These are phyloP conservation scores for Diutina siamensis DNA, from an alignment of 1,139 yeast species.

Conservation along the genomic window DNA sequence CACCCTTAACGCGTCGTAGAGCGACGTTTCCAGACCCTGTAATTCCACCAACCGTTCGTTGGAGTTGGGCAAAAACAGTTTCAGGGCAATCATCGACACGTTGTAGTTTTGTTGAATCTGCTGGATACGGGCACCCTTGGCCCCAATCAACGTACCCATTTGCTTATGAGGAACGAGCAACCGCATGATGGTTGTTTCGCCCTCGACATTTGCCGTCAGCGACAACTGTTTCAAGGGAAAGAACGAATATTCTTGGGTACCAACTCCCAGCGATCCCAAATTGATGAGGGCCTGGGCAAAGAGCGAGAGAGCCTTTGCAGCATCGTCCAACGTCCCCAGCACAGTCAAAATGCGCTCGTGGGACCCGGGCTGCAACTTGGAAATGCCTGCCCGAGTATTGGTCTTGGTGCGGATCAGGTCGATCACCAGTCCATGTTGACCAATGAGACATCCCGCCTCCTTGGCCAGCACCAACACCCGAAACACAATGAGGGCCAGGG, in stretches of 20 bases:
- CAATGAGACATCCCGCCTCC: conserved; percentile 88
- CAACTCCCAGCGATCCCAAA: conserved; percentile 11
- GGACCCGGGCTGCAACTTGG: conserved; percentile 71
- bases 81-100: conserved; percentile 81
- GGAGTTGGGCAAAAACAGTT: conserved; percentile 72
- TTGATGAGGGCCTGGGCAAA: conserved; percentile 53
- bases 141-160: conserved; percentile 86
- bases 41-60: conserved; percentile 83
- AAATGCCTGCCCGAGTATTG: conserved; percentile 80
- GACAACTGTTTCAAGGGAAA: conserved; percentile 56
- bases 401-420: conserved; percentile 69
- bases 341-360: conserved; percentile 79
- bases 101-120: conserved; percentile 58
- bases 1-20: conserved; percentile 46
- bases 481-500: conserved; percentile 10
- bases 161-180: conserved; percentile 75
- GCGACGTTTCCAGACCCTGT: conserved; percentile 65
- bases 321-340: conserved; percentile 65
- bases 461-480: conserved; percentile 72
- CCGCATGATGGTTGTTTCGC: conserved; percentile 49
- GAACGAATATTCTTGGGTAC: conserved; percentile 26
- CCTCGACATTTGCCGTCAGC: conserved; percentile 37
- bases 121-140: conserved; percentile 74
- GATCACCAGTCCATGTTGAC: conserved; percentile 75
- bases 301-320: conserved; percentile 61